Conservation (phyloP, 129 eudicot genomes). For the Escallonia herrerae region DNA sequence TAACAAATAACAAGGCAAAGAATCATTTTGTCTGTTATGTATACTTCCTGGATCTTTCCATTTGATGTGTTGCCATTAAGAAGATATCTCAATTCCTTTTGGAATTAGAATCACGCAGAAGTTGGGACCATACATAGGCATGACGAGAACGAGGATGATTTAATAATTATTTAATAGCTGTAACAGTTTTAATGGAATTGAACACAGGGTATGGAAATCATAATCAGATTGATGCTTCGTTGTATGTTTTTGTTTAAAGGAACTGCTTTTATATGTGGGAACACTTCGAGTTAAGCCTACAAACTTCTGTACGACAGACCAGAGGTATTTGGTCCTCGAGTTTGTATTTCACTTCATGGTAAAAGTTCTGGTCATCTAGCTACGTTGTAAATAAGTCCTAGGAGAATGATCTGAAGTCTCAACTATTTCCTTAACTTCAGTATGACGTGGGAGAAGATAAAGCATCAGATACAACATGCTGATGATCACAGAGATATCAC, state of each 20-base stretch:
- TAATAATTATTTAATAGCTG: too few relatives aligned
- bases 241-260: too few relatives aligned
- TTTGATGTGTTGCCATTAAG: background rate
- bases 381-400: too few relatives aligned
- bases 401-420: background rate
- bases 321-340: too few relatives aligned
- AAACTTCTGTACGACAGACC: too few relatives aligned
- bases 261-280: background rate
- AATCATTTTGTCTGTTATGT: background rate
- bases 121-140: background rate
- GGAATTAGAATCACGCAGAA: background rate
- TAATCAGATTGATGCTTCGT: too few relatives aligned
- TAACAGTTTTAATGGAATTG: too few relatives aligned
- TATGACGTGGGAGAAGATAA: background rate
- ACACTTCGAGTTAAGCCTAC: background rate
- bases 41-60: background rate
- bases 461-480: slow-evolving; percentile 47
- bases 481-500: slow-evolving; percentile 51
- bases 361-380: too few relatives aligned
- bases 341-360: too few relatives aligned
- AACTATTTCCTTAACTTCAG: background rate
- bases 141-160: too few relatives aligned
- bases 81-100: background rate
- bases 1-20: too few relatives aligned
- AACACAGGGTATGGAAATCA: too few relatives aligned